phyloP scores from a whole-genome alignment of 345 rosid genomes.

The Turritis glabra region DNA sequence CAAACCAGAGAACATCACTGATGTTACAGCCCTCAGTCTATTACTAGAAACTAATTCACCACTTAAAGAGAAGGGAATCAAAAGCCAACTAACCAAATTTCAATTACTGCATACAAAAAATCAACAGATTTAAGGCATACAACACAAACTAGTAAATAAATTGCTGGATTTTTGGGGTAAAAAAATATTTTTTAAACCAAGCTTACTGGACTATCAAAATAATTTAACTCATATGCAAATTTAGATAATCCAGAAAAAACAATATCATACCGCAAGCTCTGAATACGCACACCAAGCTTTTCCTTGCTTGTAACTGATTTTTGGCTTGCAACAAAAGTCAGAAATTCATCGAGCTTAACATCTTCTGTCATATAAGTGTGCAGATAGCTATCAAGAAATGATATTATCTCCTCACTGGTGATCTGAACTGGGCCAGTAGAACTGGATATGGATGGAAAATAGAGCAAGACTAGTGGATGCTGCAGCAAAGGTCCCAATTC shows the following conservation, averaged over 20 bases:
- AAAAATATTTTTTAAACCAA: neutral
- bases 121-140: neutral
- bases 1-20: neutral
- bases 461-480: conserved; percentile 68
- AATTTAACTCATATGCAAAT: conserved; percentile 2
- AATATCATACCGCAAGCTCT: conserved; percentile 63
- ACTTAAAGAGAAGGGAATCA: neutral
- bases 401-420: conserved; percentile 61
- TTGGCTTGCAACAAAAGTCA: conserved; percentile 63
- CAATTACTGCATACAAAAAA: neutral
- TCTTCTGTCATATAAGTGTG: conserved; percentile 38
- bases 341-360: conserved; percentile 57
- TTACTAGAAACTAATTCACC: neutral
- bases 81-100: neutral
- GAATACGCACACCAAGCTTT: conserved; percentile 79
- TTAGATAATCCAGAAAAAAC: neutral
- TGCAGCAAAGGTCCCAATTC: conserved; percentile 72
- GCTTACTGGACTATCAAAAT: neutral
- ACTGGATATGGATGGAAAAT: conserved; percentile 53
- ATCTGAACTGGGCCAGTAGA: conserved; percentile 53
- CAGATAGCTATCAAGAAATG: conserved; percentile 52
- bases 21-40: neutral
- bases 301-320: conserved; percentile 55
- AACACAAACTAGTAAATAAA: neutral
- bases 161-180: neutral